Evolutionary conservation across 2,329 filamentous ascomycete species (phyloP), one percentile per base, ranked within the genome.

Genomic region (Monosporascus cannonballus): DNA sequence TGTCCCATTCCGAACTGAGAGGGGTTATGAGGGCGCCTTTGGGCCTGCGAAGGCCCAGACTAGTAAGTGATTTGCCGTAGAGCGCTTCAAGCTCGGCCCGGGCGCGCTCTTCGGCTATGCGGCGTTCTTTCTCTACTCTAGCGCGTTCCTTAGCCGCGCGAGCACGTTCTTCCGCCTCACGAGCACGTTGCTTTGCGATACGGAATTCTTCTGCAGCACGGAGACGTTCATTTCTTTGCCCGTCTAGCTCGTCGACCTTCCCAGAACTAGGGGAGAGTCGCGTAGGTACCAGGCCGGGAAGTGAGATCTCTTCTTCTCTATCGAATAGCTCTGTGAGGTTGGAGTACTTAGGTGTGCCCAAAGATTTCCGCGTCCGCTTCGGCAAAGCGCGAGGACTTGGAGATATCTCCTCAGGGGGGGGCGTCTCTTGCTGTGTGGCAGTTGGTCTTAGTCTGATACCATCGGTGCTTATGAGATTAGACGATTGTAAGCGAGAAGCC

Each of bases 281-380:
- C 24, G 49, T 24, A 17, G 34, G 20, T 46, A 53, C 58, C 9
- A 59, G 49, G 15, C 61, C 62, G 9, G 63, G 63, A 34, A 66
- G 51, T 14, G 59, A 58, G 45, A 58, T 44, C 9, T 55, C 49
- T 7, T 59, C 34, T 30, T 65, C 61, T 15, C 60, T 57, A 1
- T 60, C 54, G 44, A 64, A 64, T 37, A 65, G 62, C 6, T 64
- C 59, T 4, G 53, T 52, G 18, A 59, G 48, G 22, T 53, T 52
- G 4, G 44, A 30, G 39, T 61, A 64, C 25, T 53, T 57, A 8
- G 59, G 45, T 15, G 54, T 52, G 20, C 30, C 38, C 51, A 51
- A 56, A 6, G 34, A n/a, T 14, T 6, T n/a, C 18, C 54, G 30
- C 20, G 49, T 36, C 15, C 11, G 30, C 30, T 34, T 34, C 11